Base-by-base conservation (phyloP, 140 eudicot species). In the Senecio squalidus region DNA sequence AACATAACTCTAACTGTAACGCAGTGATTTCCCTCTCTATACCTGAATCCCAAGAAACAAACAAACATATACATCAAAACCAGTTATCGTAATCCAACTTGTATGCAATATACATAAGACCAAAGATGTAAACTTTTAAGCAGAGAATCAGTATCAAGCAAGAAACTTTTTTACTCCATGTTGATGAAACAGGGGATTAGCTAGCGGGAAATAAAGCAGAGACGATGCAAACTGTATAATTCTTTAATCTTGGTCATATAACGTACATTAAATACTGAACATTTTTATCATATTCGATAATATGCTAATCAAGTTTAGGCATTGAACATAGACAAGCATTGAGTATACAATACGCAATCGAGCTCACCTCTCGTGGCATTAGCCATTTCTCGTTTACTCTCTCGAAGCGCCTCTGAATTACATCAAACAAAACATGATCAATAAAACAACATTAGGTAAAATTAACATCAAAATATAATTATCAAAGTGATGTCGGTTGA, bases 311-410 rank as follows among this genome's bases (percentile, higher is more conserved):
- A 28, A 20, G 27, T 26, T 50, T 51, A 49, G n/a, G 60, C 17
- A 64, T 10, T 24, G 9, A 6, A 44, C 28, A 46, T 15, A 43
- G 11, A 41, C n/a, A 67, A 30, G 34, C 3, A 22, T 16, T 29
- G 57, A 30, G 10, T 21, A 44, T n/a, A n/a, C n/a, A n/a, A n/a
- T n/a, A n/a, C n/a, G n/a, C n/a, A n/a, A n/a, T n/a, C n/a, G n/a
- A n/a, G n/a, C n/a, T n/a, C 49, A 90, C 97, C 97, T 76, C 97
- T 76, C 54, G 95, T 91, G 58, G 96, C 96, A 77, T 78, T 81
- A 5, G 96, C 44, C 98, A 91, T 86, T 55, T 91, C 98, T 62
- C 94, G 55, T 78, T 91, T 91, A 72, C 98, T 91, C 79, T 81
- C 88, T 52, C 95, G 74, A 62, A 86, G 94, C 39, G 81, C 94